Evolutionary conservation across 202 grass and related monocot species (phyloP).

Genomic region (Musa balbisiana): DNA sequence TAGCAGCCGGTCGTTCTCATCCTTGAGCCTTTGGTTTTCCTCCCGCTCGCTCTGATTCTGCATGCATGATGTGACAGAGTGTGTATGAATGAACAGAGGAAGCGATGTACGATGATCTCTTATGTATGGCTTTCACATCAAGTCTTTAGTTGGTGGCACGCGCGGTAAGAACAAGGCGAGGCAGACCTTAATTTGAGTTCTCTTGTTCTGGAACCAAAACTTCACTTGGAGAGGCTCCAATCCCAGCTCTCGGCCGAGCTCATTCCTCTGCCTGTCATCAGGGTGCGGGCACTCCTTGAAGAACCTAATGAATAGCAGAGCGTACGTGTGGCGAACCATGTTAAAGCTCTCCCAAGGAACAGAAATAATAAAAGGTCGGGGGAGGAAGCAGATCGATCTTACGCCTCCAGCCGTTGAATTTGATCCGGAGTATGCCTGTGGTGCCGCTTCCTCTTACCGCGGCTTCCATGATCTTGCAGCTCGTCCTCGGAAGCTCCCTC

Average conservation of each 20-base stretch:
- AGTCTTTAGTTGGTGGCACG: no score
- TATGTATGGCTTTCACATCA: no score
- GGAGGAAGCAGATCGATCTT: background rate
- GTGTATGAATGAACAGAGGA: background rate
- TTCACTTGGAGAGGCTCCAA: constrained; percentile 43
- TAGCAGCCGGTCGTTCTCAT: constrained; percentile 44
- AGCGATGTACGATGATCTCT: background rate
- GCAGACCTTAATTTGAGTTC: constrained; percentile 56
- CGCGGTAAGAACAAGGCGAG: background rate
- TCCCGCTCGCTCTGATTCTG: constrained; percentile 38
- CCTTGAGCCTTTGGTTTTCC: constrained; percentile 43
- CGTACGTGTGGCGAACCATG: background rate
- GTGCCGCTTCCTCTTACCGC: constrained; percentile 16
- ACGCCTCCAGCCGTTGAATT: constrained; percentile 26
- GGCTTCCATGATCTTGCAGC: background rate
- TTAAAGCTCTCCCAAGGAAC: background rate
- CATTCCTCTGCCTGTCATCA: constrained; percentile 41
- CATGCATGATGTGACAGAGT: background rate
- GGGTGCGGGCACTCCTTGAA: constrained; percentile 52
- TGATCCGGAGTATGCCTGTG: constrained; percentile 20
- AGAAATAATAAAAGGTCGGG: background rate
- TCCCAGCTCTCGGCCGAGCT: constrained; percentile 24
- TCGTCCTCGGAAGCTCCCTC: background rate
- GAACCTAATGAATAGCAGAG: constrained; percentile 28
- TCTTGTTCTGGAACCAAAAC: constrained; percentile 87